Evolutionary conservation across 257 asterid genomes (phyloP), one percentile per base, ranked within the genome.

Genomic region (Penstemon barbatus): DNA sequence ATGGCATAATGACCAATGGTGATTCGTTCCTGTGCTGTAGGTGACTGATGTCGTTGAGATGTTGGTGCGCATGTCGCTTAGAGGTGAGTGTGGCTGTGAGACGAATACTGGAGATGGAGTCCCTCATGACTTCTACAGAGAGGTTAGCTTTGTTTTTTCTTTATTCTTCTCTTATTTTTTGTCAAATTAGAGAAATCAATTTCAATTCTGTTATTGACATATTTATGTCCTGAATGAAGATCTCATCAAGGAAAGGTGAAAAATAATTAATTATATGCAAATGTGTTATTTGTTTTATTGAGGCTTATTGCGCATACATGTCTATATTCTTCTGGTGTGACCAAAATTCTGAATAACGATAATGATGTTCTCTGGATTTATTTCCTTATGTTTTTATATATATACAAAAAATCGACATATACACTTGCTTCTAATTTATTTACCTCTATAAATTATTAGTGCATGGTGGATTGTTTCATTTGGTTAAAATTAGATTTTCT

Each of bases 51-150:
- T 97, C 44, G 61, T 92, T 41, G 98, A 92, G 80, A 92, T 89
- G 98, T 79, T 92, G 75, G 85, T 89, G 41, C 81, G 98, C 70
- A 92, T 92, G 98, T 19, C 96, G 4, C 98, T 89, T 44, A 86
- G 98, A 72, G 98, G 98, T 8, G 98, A 96, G 6, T 92, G 98
- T 79, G 98, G 98, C 8, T 92, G 98, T 62, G 98, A 92, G 88
- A 67, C 90, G 1, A 92, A 92, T 74, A 92, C 98, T 33, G 98
- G 98, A 49, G 98, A 92, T 75, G 98, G 98, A n/a, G 98, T 92
- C 80, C 92, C 98, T 70, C 95, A 89, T 73, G 85, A 79, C 51
- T 89, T 92, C 82, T 92, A 77, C 83, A 81, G 62, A 76, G 97
- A 89, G 98, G 98, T 92, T 57, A 3, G 81, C 4, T 39, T 8